Evolutionary conservation across 164 flowering plant genomes (phyloP).

Genomic region (Berberis vulgaris): DNA sequence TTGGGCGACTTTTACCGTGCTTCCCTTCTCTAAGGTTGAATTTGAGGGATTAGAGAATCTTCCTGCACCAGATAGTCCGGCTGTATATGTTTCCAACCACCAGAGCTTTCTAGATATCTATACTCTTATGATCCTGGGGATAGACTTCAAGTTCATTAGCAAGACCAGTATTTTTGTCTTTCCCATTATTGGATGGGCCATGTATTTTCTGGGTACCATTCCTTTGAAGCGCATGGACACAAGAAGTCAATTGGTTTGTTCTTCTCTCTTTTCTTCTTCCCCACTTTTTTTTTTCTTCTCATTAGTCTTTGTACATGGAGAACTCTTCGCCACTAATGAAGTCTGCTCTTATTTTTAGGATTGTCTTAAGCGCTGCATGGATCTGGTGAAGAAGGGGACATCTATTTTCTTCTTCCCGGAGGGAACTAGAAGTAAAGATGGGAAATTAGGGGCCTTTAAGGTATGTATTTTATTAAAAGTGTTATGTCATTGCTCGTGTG

Average conservation of each 20-base stretch:
- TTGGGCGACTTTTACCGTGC: slow-evolving; percentile 62
- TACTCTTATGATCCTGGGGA: slow-evolving; percentile 73
- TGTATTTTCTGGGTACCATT: slow-evolving; percentile 75
- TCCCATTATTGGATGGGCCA: slow-evolving; percentile 96
- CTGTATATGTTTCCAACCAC: slow-evolving; percentile 93
- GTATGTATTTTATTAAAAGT: slow-evolving; percentile 21
- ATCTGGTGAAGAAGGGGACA: slow-evolving; percentile 67
- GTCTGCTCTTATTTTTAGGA: slow-evolving; percentile 34
- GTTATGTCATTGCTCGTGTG: neutral
- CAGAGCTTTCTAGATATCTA: slow-evolving; percentile 89
- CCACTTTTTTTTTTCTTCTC: too few relatives aligned
- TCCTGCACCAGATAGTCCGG: slow-evolving; percentile 67
- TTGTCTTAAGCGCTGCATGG: slow-evolving; percentile 74
- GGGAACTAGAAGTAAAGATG: slow-evolving; percentile 91
- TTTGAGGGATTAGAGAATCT: slow-evolving; percentile 84
- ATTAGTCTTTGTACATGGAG: too few relatives aligned
- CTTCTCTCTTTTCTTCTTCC: too few relatives aligned
- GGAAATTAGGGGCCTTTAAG: slow-evolving; percentile 74
- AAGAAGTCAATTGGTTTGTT: slow-evolving; percentile 78
- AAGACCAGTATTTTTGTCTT: slow-evolving; percentile 69
- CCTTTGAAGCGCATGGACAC: slow-evolving; percentile 89
- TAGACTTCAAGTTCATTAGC: slow-evolving; percentile 91
- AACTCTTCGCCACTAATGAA: too few relatives aligned
- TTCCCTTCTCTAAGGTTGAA: slow-evolving; percentile 53
- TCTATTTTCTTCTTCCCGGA: slow-evolving; percentile 98